Base-by-base conservation (phyloP, 106 monocot genomes). In the Chionographis japonica region DNA sequence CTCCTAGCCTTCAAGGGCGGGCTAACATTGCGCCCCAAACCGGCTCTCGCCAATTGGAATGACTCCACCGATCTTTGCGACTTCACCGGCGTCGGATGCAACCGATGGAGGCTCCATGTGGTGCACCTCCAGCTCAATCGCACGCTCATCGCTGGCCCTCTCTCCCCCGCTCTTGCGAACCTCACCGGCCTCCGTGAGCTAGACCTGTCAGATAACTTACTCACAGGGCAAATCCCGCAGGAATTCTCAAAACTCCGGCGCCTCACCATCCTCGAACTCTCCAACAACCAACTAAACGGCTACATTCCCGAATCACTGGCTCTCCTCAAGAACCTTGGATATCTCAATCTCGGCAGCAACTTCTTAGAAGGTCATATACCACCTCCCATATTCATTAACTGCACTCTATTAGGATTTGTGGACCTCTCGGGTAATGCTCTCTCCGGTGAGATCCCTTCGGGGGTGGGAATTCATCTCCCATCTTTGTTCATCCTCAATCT, bases 11-110 rank as follows among this genome's bases (percentile, higher is more conserved):
- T 78, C 73, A 83, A 74, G 66, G 54, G 43, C 54, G 19, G 61
- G 11, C 13, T 83, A 42, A 57, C 61, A 16, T 54, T 60, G 8
- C 53, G 27, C 27, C 27, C 27, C 27, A 0, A 27, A 27, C 27
- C 27, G 27, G 27, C 27, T 52, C 71, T 85, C 58, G 27, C 50
- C 0, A 54, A 70, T 54, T 85, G 90, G 78, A 18, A 41, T 74
- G 63, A 51, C 50, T 62, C 77, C 42, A 8, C 60, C 9, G 61
- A 62, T 17, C 2, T 56, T 11, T 95, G 95, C 77, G 80, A 80
- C 52, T 95, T 88, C 88, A 86, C 91, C 8, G 86, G 95, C 41
- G 63, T 95, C 37, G 62, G 53, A 2, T 95, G 95, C 72, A 58
- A 84, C 54, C 65, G 5, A 1, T 37, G 40, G 10, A 75, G 41